phyloP scores from a whole-genome alignment of 1,284 basidiomycete species.

The Schizophyllum amplum region DNA sequence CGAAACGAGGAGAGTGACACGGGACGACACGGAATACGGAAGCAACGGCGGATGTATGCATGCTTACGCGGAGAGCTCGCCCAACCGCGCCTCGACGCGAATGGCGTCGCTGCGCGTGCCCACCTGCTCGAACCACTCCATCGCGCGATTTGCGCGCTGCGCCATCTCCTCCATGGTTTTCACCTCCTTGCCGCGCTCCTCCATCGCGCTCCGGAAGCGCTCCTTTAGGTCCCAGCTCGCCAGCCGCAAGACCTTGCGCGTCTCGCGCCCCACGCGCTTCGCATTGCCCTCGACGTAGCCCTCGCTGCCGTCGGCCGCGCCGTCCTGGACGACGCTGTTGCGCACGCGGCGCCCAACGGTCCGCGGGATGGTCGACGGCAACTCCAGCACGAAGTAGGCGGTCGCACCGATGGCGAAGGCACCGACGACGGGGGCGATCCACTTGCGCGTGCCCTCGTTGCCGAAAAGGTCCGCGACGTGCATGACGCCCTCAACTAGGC shows the following conservation, averaged over 20 bases:
- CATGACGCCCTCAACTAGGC: conserved; percentile 70
- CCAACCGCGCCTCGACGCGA: neutral
- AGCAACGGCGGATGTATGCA: too few species aligned
- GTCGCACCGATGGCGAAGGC: conserved; percentile 69
- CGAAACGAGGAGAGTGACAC: neutral
- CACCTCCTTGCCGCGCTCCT: conserved; percentile 73
- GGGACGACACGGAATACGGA: too few species aligned
- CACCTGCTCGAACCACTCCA: conserved; percentile 63
- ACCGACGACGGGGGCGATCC: conserved; percentile 83
- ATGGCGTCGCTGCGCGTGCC: conserved; percentile 30
- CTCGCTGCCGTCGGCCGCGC: conserved; percentile 24
- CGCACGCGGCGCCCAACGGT: conserved; percentile 81
- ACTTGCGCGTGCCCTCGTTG: conserved; percentile 78
- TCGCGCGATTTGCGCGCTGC: conserved; percentile 61
- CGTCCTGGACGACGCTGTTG: conserved; percentile 30
- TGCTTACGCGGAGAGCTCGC: neutral
- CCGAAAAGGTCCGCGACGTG: conserved; percentile 75
- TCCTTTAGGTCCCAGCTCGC: conserved; percentile 91
- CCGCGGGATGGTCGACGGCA: conserved; percentile 87
- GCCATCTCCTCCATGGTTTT: conserved; percentile 69
- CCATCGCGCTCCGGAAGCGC: conserved; percentile 77
- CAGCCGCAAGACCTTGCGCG: conserved; percentile 87
- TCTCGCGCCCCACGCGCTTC: conserved; percentile 74
- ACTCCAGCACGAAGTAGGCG: conserved; percentile 81
- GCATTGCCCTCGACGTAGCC: conserved; percentile 57